Evolutionary conservation across 2,329 filamentous ascomycete genomes (phyloP).

Genomic region (Phyllosticta citriasiana): DNA sequence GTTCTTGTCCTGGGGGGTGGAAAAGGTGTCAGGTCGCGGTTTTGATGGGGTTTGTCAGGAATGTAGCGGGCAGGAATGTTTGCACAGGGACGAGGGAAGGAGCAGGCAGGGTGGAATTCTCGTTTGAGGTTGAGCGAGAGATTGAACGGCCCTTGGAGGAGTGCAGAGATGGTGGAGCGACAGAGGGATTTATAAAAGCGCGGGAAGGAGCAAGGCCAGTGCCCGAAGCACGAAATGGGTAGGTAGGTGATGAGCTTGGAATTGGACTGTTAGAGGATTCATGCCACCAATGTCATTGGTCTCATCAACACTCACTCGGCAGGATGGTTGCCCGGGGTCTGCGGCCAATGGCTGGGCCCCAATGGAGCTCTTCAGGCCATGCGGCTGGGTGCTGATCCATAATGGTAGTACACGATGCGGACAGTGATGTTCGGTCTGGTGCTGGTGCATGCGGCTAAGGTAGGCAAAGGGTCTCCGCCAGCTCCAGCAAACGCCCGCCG

Average conservation of each 20-base stretch:
- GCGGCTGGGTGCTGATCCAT: background rate
- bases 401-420: background rate
- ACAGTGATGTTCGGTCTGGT: background rate
- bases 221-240: background rate
- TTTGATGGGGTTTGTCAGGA: background rate
- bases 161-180: background rate
- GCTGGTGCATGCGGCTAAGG: background rate
- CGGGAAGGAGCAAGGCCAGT: background rate
- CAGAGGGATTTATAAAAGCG: background rate
- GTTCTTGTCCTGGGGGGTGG: background rate
- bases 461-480: background rate
- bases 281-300: background rate
- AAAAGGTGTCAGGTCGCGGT: background rate
- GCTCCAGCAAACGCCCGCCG: background rate
- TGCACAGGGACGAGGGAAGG: background rate
- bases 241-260: background rate
- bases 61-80: slow-evolving; percentile 1
- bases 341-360: background rate
- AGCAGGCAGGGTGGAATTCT: background rate
- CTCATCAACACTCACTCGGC: background rate
- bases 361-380: background rate
- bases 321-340: background rate
- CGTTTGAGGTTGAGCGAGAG: background rate
- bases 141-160: background rate
- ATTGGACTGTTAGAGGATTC: background rate